Evolutionary conservation across 371 early-diverging fungal species (phyloP).

Genomic region (Circinella umbellata): DNA sequence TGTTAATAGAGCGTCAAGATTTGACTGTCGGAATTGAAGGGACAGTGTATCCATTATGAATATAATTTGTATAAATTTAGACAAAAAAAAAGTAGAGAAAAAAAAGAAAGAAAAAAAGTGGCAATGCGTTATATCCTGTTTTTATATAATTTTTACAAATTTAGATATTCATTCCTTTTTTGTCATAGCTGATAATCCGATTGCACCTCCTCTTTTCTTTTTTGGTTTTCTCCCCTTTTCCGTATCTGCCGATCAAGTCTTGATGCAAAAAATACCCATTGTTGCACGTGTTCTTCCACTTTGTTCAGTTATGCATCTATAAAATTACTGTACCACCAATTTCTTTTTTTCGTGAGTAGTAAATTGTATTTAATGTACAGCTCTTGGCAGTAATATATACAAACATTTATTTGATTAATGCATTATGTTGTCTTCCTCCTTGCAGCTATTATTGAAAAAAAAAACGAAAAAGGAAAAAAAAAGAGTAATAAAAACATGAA

Average conservation of each 20-base stretch:
- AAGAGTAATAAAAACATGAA: too few species aligned
- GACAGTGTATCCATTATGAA: background rate
- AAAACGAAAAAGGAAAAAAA: too few species aligned
- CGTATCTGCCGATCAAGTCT: background rate
- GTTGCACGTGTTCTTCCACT: background rate
- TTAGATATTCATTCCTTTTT: conserved; percentile 7
- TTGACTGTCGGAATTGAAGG: conserved; percentile 8
- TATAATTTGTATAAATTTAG: background rate
- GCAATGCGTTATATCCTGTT: background rate
- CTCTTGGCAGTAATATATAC: background rate
- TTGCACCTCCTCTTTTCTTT: background rate
- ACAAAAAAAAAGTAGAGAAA: background rate
- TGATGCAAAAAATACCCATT: background rate
- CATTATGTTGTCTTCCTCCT: too few species aligned
- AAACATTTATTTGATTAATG: too few species aligned
- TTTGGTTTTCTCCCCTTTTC: background rate
- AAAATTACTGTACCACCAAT: background rate
- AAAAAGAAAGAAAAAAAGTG: conserved; percentile 1
- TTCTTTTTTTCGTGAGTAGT: background rate
- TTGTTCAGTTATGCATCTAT: background rate
- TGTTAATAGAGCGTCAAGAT: conserved; percentile 40
- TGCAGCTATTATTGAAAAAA: too few species aligned
- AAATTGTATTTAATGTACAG: background rate
- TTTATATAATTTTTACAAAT: conserved; percentile 7
- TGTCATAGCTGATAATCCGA: background rate